Evolutionary conservation across 805 yeast species (phyloP), one percentile per base, ranked within the genome.

Genomic region (Candida golubevii): DNA sequence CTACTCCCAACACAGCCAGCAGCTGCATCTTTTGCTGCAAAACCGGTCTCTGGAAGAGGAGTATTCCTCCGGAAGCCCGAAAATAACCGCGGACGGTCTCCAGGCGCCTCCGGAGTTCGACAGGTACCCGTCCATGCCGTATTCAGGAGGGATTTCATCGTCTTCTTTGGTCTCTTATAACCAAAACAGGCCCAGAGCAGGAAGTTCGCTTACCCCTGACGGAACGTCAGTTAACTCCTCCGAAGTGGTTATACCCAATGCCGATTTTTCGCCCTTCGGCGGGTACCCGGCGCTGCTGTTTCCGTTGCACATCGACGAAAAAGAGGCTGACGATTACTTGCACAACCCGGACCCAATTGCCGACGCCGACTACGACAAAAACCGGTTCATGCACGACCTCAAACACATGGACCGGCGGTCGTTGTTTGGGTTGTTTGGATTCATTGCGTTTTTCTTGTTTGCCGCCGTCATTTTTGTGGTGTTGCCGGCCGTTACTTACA

Each of bases 331-430:
- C 67, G 99, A 91, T 65, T 90, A 88, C 60, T 63, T 93, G 53
- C 98, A 91, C 66, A 93, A 91, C 65, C 98, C 98, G 1, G 97
- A 91, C 63, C 97, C 97, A 8, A 83, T 89, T 32, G 86, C 82
- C 36, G 99, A 93, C 62, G 96, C 95, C 18, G 79, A 82, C 47
- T 80, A 83, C 57, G 95, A 88, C 55, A 83, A 80, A 50, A 78
- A 82, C 59, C 69, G 88, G 54, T 79, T 85, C 56, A 55, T 68
- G 46, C 59, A 79, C 43, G 93, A 85, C 65, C 62, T 85, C 50
- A 84, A 80, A 63, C 60, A 75, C 55, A 72, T 84, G 79, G 89
- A 83, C 61, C 75, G 62, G 56, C 70, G 81, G 53, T 80, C 89
- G 0, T 56, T 73, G 8, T 75, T 78, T 46, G 90, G 88, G 2